Evolutionary conservation across 805 yeast species (phyloP), one percentile per base, ranked within the genome.

Genomic region (Maudiozyma saulgeensis): DNA sequence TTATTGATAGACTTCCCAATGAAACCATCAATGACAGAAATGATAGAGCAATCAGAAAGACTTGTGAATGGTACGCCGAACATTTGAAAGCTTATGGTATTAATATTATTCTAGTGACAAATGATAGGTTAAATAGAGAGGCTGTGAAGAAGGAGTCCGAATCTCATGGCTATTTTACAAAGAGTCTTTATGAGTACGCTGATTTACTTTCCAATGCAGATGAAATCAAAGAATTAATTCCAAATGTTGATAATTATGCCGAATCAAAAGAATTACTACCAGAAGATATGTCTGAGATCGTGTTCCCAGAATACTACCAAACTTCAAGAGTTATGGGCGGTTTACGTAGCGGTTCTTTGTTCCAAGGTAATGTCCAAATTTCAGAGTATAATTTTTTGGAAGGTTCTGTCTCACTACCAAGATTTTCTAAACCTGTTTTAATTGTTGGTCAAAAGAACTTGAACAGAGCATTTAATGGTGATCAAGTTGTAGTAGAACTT

Each of bases 381-480:
- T 87, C 91, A 4, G 81, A 89, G 18, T 93, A 88, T 65, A 93
- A 93, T 64, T 82, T 85, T 60, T 73, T 90, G 50, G 96, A 93
- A 69, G 99, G 96, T 46, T 76, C 85, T 0, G 83, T 93, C 2
- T 76, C 79, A 46, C 78, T 85, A 5, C 71, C 82, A 1, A 78
- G 84, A 0, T 82, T 87, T 60, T 82, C 87, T 41, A 84, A 82
- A 63, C 97, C 97, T 1, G 73, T 93, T 31, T 71, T 91, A 40
- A 72, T 93, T 38, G 68, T 85, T 12, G 99, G 99, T 0, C 76
- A 90, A 44, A 87, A 86, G 59, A 82, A 82, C 63, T 68, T 93
- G 57, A 93, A 93, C 65, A 80, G 99, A 67, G 85, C 91, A 0
- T 91, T 91, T 70, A 87, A 87, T 58, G 90, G 96, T 26, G 99